Evolutionary conservation across 2,329 filamentous ascomycete genomes (phyloP).

Genomic region (Talaromyces sp.): DNA sequence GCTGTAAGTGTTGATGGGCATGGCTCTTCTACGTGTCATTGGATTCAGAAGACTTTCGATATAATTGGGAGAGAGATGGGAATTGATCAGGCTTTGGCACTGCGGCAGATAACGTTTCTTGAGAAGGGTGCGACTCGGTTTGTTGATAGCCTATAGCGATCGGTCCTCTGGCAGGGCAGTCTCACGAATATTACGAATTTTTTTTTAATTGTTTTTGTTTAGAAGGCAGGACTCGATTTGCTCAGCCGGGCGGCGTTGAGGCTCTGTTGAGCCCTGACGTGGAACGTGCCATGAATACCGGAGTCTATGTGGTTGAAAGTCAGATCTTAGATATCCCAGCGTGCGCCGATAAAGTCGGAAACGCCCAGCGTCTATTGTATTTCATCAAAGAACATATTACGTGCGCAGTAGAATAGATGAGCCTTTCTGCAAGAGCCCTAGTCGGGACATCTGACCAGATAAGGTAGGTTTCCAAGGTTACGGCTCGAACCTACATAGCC

Average conservation of each 20-base stretch:
- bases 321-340: neutral
- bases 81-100: constrained; percentile 37
- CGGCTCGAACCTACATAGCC: neutral
- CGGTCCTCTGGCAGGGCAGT: neutral
- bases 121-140: neutral
- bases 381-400: neutral
- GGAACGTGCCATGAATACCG: neutral
- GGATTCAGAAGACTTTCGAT: constrained; percentile 32
- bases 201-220: neutral
- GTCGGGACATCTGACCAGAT: neutral
- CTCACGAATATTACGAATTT: neutral
- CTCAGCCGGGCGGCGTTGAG: neutral
- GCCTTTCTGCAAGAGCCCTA: neutral
- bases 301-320: neutral
- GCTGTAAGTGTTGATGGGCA: constrained; percentile 32
- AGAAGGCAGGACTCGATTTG: neutral
- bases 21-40: constrained; percentile 28
- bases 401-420: neutral
- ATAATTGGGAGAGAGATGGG: constrained; percentile 36
- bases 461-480: neutral
- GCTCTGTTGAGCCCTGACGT: neutral
- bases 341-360: neutral
- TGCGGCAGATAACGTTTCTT: constrained; percentile 31
- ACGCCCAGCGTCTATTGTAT: neutral
- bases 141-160: constrained; percentile 5